These are phyloP conservation scores for Puccinia hordei DNA, from an alignment of 1,284 basidiomycete species.

Conservation along the genomic window DNA sequence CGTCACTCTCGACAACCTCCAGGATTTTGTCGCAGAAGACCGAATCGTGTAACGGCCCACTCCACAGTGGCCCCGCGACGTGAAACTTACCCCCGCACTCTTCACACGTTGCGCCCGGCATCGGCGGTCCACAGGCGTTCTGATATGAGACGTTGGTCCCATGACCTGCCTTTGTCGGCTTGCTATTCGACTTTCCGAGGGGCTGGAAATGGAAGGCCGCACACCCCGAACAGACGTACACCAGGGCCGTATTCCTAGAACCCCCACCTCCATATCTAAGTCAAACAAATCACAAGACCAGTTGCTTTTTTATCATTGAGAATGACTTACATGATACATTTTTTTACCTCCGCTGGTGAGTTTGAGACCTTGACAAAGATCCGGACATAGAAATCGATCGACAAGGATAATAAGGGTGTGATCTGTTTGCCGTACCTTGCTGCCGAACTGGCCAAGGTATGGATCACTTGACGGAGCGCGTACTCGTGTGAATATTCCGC, in stretches of 20 bases:
- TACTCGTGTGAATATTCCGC: constrained; percentile 92
- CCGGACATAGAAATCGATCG: constrained; percentile 97
- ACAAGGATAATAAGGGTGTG: constrained; percentile 84
- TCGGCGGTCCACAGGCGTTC: constrained; percentile 71
- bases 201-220: constrained; percentile 77
- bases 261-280: background rate
- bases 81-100: constrained; percentile 79
- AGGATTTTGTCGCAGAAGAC: constrained; percentile 75
- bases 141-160: constrained; percentile 70
- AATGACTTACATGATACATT: constrained; percentile 69
- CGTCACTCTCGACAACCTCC: constrained; percentile 66
- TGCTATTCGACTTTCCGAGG: constrained; percentile 71
- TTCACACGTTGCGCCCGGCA: constrained; percentile 67
- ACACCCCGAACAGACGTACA: constrained; percentile 79
- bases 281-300: too few species aligned
- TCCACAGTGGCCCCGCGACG: constrained; percentile 96
- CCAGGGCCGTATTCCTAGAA: constrained; percentile 75
- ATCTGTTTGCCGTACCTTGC: constrained; percentile 89
- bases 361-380: constrained; percentile 81
- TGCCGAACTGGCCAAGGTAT: constrained; percentile 80
- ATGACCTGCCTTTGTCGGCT: constrained; percentile 63
- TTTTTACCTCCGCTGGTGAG: constrained; percentile 83
- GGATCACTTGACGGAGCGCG: constrained; percentile 87
- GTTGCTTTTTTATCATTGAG: background rate
- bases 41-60: constrained; percentile 78